Base-by-base conservation (phyloP, 768 basidiomycete genomes). In the Suillus lakei region DNA sequence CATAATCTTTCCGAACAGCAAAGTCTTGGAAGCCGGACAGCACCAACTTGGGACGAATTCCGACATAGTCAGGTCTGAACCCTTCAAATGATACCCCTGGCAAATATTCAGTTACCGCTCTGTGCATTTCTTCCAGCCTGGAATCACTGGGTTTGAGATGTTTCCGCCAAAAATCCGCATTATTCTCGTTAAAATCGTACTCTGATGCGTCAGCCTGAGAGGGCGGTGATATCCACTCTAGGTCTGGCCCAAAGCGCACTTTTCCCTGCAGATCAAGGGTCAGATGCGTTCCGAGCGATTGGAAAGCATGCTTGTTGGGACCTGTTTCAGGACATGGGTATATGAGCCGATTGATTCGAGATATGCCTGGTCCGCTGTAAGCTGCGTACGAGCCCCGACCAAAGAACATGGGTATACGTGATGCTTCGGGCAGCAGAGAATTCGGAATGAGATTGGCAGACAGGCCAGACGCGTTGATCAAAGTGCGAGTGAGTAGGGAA, bases 281-380 rank as follows among this genome's bases (percentile, higher is more conserved):
- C 30, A 98, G 82, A 78, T 98, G 98, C 13, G 95, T 96, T 4
- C 98, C 97, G 8, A 98, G 83, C 4, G 92, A 92, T 66, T 93
- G 90, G 73, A 97, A 92, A 8, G 87, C 84, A 60, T 90, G 84
- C 4, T 79, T 82, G 64, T 82, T 83, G 44, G 81, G 80, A 10
- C 85, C 86, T 12, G 83, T 85, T 61, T 87, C 83, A 5, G 97
- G 96, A 67, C 93, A 96, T 3, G 97, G 96, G 78, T 99, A 98
- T 72, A 99, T 88, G 65, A 99, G 86, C 68, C 89, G 90, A 4
- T 83, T 84, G 63, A 98, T 82, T 15, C 83, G 75, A 16, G 83
- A 78, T 48, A 91, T 82, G 1, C 95, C 95, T 0, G 89, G 88
- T 7, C 96, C 96, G 56, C 84, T 84, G 77, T 98, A 99, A 4